These are phyloP conservation scores for Blepharisma undulans DNA, from an alignment of 169 alveolate species.

Conservation along the genomic window DNA sequence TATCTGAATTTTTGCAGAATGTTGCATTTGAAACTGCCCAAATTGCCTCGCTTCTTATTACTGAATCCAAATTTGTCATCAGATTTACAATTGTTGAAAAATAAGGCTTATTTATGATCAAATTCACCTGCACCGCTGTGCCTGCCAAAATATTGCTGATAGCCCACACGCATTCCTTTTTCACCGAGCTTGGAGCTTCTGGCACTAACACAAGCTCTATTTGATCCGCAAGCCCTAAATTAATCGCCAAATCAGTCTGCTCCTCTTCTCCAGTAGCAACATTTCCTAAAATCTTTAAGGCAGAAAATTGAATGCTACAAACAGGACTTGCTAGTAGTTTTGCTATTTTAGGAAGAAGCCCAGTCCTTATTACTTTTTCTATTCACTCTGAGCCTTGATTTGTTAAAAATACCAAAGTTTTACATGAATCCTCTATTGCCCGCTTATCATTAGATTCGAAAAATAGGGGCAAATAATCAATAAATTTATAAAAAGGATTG, in stretches of 20 bases:
- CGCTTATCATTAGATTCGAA: conserved; percentile 38
- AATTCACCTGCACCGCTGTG: neutral
- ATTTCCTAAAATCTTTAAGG: conserved; percentile 96
- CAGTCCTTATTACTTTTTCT: conserved; percentile 85
- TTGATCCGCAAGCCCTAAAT: conserved; percentile 89
- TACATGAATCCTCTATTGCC: conserved; percentile 92
- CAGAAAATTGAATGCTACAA: conserved; percentile 92
- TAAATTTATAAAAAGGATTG: conserved; percentile 62
- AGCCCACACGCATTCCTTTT: conserved; percentile 17
- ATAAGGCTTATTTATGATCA: neutral
- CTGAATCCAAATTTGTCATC: conserved; percentile 25
- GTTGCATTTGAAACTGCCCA: conserved; percentile 77
- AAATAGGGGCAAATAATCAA: neutral
- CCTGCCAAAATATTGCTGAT: conserved; percentile 32
- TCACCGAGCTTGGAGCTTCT: conserved; percentile 70
- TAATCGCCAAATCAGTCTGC: conserved; percentile 93
- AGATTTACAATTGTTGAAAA: neutral
- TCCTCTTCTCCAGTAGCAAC: conserved; percentile 95
- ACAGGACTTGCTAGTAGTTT: conserved; percentile 87
- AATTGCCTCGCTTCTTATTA: conserved; percentile 70
- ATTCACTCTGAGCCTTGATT: conserved; percentile 93
- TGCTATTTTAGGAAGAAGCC: conserved; percentile 90
- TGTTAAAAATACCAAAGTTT: conserved; percentile 94
- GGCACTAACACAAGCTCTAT: conserved; percentile 85
- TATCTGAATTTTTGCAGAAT: neutral